phyloP scores from a whole-genome alignment of 176 grass and related monocot genomes.

The Musa troglodytarum region DNA sequence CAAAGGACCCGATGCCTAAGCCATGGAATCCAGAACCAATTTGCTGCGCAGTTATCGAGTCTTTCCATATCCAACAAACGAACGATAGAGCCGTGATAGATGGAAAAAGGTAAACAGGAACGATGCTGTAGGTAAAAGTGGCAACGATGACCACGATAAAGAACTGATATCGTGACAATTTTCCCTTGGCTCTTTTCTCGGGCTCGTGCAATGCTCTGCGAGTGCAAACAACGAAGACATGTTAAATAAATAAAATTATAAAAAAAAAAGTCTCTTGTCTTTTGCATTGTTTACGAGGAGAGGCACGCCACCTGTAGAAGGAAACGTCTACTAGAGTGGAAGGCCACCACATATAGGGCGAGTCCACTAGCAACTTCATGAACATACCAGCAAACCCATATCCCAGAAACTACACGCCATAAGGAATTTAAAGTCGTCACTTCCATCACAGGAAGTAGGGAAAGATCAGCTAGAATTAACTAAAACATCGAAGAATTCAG shows the following conservation, averaged over 20 bases:
- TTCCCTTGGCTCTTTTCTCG: constrained; percentile 9
- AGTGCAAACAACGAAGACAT: background rate
- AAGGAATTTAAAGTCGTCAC: no score
- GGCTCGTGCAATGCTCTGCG: constrained; percentile 19
- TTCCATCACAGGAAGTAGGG: no score
- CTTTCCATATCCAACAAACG: no score
- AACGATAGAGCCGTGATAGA: background rate
- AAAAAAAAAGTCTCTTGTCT: no score
- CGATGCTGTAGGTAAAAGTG: constrained; percentile 17
- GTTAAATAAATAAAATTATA: no score
- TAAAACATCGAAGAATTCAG: no score
- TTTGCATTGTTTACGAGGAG: no score
- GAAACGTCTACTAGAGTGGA: background rate
- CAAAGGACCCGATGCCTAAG: background rate
- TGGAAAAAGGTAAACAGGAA: constrained; percentile 11
- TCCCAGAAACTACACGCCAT: background rate
- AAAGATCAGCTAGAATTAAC: no score
- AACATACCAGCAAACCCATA: background rate
- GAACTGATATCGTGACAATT: constrained; percentile 10
- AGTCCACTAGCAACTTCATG: background rate
- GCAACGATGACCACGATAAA: background rate
- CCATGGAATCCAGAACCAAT: constrained; percentile 16
- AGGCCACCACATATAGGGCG: constrained; percentile 15
- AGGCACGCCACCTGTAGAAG: background rate
- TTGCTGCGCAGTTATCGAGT: background rate